Evolutionary conservation across 257 asterid species (phyloP).

Genomic region (Agastache rugosa): DNA sequence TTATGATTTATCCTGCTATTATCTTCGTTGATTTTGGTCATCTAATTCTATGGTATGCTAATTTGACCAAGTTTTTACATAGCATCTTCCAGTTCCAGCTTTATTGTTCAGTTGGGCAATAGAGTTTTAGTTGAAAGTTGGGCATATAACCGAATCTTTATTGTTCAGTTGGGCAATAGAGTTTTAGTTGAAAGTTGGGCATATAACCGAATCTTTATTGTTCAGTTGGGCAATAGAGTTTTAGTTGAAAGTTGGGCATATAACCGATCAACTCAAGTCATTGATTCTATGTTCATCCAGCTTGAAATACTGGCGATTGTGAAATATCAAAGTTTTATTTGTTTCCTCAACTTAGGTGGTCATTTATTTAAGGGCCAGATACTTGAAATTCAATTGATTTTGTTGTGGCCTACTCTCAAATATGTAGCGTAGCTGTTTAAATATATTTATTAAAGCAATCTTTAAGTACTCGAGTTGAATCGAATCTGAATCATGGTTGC

Average conservation of each 20-base stretch:
- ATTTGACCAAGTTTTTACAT: background rate
- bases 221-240: constrained; percentile 17
- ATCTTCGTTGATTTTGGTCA: constrained; percentile 18
- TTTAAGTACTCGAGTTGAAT: background rate
- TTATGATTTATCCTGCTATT: constrained; percentile 21
- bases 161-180: constrained; percentile 21
- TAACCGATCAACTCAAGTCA: background rate
- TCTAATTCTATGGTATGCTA: background rate
- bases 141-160: background rate
- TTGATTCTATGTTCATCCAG: background rate
- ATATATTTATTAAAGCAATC: background rate
- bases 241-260: constrained; percentile 1
- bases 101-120: constrained; percentile 14
- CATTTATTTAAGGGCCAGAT: background rate
- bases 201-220: background rate
- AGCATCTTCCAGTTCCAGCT: background rate
- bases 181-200: background rate
- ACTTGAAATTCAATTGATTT: background rate
- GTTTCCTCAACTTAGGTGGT: background rate
- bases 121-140: background rate
- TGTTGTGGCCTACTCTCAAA: background rate
- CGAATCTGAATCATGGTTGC: background rate
- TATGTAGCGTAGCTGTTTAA: constrained; percentile 22
- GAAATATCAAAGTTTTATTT: background rate
- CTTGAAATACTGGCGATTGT: background rate